Evolutionary conservation across 441 rosid species (phyloP).

Genomic region (Erodium texanum): DNA sequence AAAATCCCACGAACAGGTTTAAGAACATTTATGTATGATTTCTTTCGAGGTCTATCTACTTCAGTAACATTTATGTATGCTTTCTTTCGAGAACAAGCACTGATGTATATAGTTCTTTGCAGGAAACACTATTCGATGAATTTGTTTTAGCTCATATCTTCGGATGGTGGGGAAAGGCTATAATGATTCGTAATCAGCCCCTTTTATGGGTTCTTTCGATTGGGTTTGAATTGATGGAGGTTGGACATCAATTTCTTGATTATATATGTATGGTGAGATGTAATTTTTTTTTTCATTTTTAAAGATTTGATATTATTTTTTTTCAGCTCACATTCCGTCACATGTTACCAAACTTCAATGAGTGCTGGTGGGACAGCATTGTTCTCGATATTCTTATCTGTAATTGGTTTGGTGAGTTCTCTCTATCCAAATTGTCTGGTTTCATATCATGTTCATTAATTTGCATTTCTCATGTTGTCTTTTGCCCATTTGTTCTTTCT

Average conservation of each 20-base stretch:
- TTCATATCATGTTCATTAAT: background rate
- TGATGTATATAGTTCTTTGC: slow-evolving; percentile 23
- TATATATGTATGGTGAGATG: no score
- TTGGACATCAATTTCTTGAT: no score
- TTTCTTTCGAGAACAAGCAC: background rate
- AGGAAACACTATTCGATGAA: slow-evolving; percentile 94
- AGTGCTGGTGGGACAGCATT: slow-evolving; percentile 99
- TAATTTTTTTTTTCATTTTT: no score
- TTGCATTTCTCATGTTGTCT: background rate
- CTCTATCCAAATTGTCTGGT: background rate
- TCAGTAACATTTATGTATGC: slow-evolving; percentile 43
- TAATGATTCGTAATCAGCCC: slow-evolving; percentile 89
- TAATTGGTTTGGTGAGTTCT: slow-evolving; percentile 96
- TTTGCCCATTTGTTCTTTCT: background rate
- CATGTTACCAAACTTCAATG: slow-evolving; percentile 99
- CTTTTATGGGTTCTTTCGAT: slow-evolving; percentile 96
- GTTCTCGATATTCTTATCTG: slow-evolving; percentile 90
- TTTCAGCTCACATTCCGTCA: slow-evolving; percentile 90
- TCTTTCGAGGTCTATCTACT: no score
- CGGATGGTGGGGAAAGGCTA: slow-evolving; percentile 99
- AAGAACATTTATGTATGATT: slow-evolving; percentile 59
- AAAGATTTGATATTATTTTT: no score
- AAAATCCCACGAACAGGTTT: slow-evolving; percentile 92
- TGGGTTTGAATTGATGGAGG: slow-evolving; percentile 99
- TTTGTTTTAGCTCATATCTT: slow-evolving; percentile 95